Evolutionary conservation across 2,329 filamentous ascomycete genomes (phyloP).

Genomic region (Dothideomycetes sp.): DNA sequence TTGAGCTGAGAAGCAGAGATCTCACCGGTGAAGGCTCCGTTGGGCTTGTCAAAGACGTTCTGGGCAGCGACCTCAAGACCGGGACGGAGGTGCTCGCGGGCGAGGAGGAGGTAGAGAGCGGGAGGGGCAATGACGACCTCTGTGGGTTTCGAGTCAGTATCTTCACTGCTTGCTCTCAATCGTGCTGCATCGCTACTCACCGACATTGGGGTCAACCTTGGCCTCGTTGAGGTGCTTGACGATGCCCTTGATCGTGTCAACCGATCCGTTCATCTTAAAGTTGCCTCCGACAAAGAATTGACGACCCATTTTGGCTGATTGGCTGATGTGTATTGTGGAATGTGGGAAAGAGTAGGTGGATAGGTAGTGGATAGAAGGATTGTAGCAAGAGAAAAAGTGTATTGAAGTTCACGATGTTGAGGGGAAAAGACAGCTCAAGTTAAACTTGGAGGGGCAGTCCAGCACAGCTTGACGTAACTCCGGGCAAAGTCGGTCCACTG

Average conservation of each 20-base stretch:
- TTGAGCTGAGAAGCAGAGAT: slow-evolving; percentile 86
- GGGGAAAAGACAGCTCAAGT: slow-evolving; percentile 6
- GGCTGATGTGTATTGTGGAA: not conserved
- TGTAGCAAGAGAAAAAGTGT: slow-evolving; percentile 6
- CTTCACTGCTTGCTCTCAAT: not conserved
- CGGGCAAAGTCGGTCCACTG: slow-evolving; percentile 5
- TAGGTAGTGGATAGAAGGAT: not conserved
- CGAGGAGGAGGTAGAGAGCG: slow-evolving; percentile 78
- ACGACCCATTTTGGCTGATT: slow-evolving; percentile 28
- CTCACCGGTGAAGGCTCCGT: slow-evolving; percentile 72
- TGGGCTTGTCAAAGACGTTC: slow-evolving; percentile 84
- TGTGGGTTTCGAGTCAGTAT: slow-evolving; percentile 31
- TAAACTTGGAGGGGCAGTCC: slow-evolving; percentile 10
- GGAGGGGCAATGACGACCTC: slow-evolving; percentile 95
- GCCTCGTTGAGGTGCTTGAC: slow-evolving; percentile 81
- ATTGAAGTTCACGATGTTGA: slow-evolving; percentile 9
- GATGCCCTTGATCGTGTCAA: slow-evolving; percentile 83
- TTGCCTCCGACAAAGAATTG: slow-evolving; percentile 63
- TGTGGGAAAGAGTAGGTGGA: not conserved
- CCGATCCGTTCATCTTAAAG: slow-evolving; percentile 99
- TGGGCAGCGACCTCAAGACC: slow-evolving; percentile 83
- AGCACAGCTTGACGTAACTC: slow-evolving; percentile 12
- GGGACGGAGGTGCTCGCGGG: slow-evolving; percentile 66
- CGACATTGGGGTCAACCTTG: slow-evolving; percentile 64
- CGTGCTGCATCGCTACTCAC: slow-evolving; percentile 40